Evolutionary conservation across 2,329 filamentous ascomycete genomes (phyloP).

Genomic region (Aspergillus neoniger): DNA sequence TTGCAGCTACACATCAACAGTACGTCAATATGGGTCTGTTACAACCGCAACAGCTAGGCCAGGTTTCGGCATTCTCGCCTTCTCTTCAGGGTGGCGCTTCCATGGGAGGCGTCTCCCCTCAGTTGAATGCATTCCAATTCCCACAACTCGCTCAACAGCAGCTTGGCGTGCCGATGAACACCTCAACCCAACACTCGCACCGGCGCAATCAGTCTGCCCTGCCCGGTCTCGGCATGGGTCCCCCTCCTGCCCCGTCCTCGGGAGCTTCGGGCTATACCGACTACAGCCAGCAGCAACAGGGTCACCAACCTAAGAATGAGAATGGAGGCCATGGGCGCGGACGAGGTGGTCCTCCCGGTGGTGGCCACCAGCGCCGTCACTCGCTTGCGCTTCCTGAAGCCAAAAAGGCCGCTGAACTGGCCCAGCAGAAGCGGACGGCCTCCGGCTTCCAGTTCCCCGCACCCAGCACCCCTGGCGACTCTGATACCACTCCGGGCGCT

Average conservation of each 20-base stretch:
- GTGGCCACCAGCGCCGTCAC: conserved; percentile 89
- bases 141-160: conserved; percentile 74
- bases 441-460: conserved; percentile 93
- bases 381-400: conserved; percentile 93
- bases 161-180: conserved; percentile 70
- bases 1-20: conserved; percentile 93
- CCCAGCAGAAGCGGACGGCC: conserved; percentile 93
- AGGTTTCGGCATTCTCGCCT: conserved; percentile 71
- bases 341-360: conserved; percentile 68
- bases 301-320: conserved; percentile 68
- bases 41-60: conserved; percentile 77
- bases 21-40: conserved; percentile 98
- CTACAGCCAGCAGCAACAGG: conserved; percentile 66
- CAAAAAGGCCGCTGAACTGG: conserved; percentile 94
- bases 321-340: conserved; percentile 70
- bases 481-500: conserved; percentile 58
- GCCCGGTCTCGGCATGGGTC: conserved; percentile 87
- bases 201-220: conserved; percentile 97
- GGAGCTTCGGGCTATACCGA: conserved; percentile 84
- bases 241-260: conserved; percentile 88
- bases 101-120: conserved; percentile 75
- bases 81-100: conserved; percentile 65
- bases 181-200: conserved; percentile 81
- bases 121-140: conserved; percentile 82
- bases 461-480: conserved; percentile 60